Conservation (phyloP, 352 stramenopile species). For the Blastocystis sp. region DNA sequence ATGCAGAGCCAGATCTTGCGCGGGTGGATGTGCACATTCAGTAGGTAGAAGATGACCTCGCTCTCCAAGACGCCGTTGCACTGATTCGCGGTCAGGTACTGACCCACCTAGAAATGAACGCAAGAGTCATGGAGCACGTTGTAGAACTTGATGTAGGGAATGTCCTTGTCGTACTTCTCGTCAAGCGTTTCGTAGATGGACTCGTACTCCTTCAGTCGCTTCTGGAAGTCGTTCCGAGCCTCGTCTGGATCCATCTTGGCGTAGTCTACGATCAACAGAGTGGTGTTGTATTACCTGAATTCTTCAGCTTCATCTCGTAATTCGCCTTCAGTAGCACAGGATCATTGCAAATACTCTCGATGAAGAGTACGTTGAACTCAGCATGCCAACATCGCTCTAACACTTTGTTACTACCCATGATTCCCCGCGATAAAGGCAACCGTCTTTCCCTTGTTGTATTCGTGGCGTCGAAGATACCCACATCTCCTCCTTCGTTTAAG, state of each 20-base stretch:
- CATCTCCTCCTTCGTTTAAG: slow-evolving; percentile 42
- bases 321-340: slow-evolving; percentile 60
- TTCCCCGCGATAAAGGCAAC: neutral
- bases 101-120: neutral
- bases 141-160: slow-evolving; percentile 87
- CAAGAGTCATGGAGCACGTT: slow-evolving; percentile 82
- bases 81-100: slow-evolving; percentile 69
- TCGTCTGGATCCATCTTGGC: slow-evolving; percentile 58
- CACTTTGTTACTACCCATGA: slow-evolving; percentile 42
- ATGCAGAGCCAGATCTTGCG: slow-evolving; percentile 84
- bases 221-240: slow-evolving; percentile 53
- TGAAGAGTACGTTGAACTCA: slow-evolving; percentile 67
- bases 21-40: slow-evolving; percentile 85
- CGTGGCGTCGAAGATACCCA: slow-evolving; percentile 68
- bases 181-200: slow-evolving; percentile 83
- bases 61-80: slow-evolving; percentile 74
- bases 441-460: slow-evolving; percentile 66
- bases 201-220: slow-evolving; percentile 67
- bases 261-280: slow-evolving; percentile 3
- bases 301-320: slow-evolving; percentile 67
- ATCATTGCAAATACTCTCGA: slow-evolving; percentile 68
- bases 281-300: neutral
- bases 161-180: slow-evolving; percentile 79
- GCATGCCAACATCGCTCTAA: slow-evolving; percentile 66
- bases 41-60: slow-evolving; percentile 73